Base-by-base conservation (phyloP, 73 alveolate species). In the Stentor coeruleus region DNA sequence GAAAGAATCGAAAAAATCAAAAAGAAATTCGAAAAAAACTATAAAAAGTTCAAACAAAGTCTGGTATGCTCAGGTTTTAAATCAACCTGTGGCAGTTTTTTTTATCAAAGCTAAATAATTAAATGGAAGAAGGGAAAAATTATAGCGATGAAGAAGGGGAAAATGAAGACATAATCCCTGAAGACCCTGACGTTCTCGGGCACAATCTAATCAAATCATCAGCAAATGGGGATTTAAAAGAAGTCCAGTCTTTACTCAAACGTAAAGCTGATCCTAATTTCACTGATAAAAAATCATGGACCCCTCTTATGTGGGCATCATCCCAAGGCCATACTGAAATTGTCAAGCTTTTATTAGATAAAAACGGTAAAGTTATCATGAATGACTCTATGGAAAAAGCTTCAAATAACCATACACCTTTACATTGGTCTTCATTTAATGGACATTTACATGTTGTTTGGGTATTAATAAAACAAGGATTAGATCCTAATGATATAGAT, bases 371-470 rank as follows among this genome's bases (percentile, higher is more conserved):
- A 55, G 74, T 79, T 57, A 89, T 86, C n/a, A 82, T 82, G 77
- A 82, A 72, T 1, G 38, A 84, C 38, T 49, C 39, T 81, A 82
- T 36, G 41, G 87, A 55, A 6, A 59, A 33, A 3, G 86, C 77
- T 30, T 85, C 77, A 6, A 90, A 83, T 84, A 81, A 93, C 88
- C 30, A 95, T 95, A 39, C 92, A 83, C 98, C 98, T 11, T 85
- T 93, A 37, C 96, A 91, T 83, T 93, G 98, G 98, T 90, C 97
- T 3, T 85, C 95, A 57, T 93, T 91, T 86, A 91, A 91, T 84
- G 98, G 98, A 31, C 92, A 81, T 74, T 85, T 85, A 74, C 88
- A 91, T 40, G 92, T 91, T 35, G 95, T 91, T 31, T 93, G 97
- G 90, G 83, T 84, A 28, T 77, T 93, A 59, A 81, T 93, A 30